Evolutionary conservation across 1,284 basidiomycete genomes (phyloP).

Genomic region (Pseudozyma pruni): DNA sequence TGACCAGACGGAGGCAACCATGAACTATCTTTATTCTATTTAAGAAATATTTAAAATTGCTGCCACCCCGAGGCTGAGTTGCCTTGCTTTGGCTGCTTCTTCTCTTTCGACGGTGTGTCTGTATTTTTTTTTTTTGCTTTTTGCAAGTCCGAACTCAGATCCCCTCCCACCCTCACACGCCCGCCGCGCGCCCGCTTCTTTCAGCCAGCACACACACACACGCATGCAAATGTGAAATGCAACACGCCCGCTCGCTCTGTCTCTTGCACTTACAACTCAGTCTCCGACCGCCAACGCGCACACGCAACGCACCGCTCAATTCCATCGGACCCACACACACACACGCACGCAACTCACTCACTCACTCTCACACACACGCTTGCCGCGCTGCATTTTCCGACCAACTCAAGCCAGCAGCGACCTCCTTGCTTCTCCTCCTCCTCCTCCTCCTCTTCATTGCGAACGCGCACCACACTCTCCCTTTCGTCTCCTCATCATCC

Average conservation of each 20-base stretch:
- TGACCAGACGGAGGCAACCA: too few species aligned
- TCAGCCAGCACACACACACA: background rate
- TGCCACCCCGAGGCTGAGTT: too few species aligned
- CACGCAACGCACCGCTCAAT: background rate
- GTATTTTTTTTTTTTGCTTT: slow-evolving; percentile 1
- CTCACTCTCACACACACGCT: slow-evolving; percentile 15
- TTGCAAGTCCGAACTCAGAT: slow-evolving; percentile 14
- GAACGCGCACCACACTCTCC: background rate
- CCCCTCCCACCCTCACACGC: background rate
- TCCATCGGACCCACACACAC: background rate
- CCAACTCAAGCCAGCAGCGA: too few species aligned
- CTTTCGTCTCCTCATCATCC: slow-evolving; percentile 1
- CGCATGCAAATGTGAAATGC: background rate
- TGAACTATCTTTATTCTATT: too few species aligned
- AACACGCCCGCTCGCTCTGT: slow-evolving; percentile 3
- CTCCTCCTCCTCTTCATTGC: slow-evolving; percentile 1
- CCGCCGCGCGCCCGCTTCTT: background rate
- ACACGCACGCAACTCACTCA: slow-evolving; percentile 11
- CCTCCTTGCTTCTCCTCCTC: background rate
- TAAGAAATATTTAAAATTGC: too few species aligned
- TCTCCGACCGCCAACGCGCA: background rate
- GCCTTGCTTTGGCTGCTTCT: background rate
- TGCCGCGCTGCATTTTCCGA: slow-evolving; percentile 5
- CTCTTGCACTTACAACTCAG: too few species aligned
- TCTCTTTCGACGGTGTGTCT: background rate